Conservation (phyloP, 2,329 filamentous ascomycete species). For the Madurella fahalii region DNA sequence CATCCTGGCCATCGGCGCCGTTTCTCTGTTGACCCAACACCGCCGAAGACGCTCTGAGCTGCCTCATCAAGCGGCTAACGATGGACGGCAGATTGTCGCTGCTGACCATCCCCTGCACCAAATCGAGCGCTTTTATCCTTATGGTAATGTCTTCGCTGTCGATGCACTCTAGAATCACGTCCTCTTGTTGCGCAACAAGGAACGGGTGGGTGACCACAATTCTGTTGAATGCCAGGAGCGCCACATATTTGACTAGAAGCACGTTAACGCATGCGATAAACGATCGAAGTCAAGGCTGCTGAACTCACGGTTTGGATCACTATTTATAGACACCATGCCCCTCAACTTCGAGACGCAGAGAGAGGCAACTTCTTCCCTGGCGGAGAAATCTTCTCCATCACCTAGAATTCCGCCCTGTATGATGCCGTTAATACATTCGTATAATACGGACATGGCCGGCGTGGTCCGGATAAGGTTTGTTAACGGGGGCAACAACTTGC, state of each 20-base stretch:
- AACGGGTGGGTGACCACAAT: conserved; percentile 85
- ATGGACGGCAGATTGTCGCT: conserved; percentile 79
- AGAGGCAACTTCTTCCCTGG: conserved; percentile 85
- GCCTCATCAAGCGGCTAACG: conserved; percentile 80
- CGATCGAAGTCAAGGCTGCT: not conserved
- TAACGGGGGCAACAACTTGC: conserved; percentile 84
- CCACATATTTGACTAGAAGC: conserved; percentile 84
- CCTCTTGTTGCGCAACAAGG: conserved; percentile 86
- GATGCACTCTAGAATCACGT: conserved; percentile 94
- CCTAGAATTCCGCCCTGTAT: conserved; percentile 94
- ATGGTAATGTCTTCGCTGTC: conserved; percentile 96
- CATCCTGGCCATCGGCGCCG: conserved; percentile 43
- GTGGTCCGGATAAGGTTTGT: conserved; percentile 93
- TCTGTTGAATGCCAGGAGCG: conserved; percentile 89
- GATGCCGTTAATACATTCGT: conserved; percentile 98
- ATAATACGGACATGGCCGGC: conserved; percentile 93
- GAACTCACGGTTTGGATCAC: conserved; percentile 81
- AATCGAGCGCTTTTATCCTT: conserved; percentile 82
- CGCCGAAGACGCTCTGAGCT: conserved; percentile 66
- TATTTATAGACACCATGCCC: conserved; percentile 90
- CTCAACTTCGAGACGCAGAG: conserved; percentile 90
- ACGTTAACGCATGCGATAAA: conserved; percentile 2
- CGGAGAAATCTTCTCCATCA: conserved; percentile 71
- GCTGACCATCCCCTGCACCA: conserved; percentile 92
- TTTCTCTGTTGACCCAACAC: conserved; percentile 38